Base-by-base conservation (phyloP, 2,329 filamentous ascomycete genomes). In the Berkeleyomyces rouxiae region DNA sequence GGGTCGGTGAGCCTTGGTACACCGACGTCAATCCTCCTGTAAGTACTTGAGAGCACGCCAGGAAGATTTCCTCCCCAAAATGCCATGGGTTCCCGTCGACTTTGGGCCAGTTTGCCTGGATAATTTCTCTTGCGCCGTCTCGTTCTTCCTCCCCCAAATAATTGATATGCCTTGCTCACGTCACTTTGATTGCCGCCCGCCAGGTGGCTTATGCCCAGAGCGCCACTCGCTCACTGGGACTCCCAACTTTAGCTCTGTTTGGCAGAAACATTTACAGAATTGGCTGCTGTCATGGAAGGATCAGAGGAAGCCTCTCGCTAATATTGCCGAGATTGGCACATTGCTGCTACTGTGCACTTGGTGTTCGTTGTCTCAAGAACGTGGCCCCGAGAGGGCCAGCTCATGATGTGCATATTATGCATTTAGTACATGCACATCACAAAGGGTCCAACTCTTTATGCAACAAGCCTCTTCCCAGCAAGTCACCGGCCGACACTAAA, bases 261-360 rank as follows among this genome's bases (percentile, higher is more conserved):
- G 57, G 5, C 39, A 31, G 31, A 16, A 23, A n/a, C 23, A 39
- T 36, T 36, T 31, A 36, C 47, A 31, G 23, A 36, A 13, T 47
- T 23, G 31, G 16, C 39, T 33, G 40, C 59, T 61, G 59, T 40
- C 59, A 61, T 51, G 9, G 37, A 55, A 61, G 59, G 59, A 61
- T 33, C 46, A 57, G 11, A 39, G 49, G 59, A 49, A 61, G 44
- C 16, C 42, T 47, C 58, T 59, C 58, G 58, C 42, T 59, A 59
- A 59, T n/a, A 10, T 44, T 31, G 58, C 49, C 49, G 49, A 53
- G 49, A 53, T 53, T 53, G 49, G 49, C 49, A 53, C 31, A 3
- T 36, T 13, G 31, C 7, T 23, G 23, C 23, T 23, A 23, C 23
- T 23, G 23, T 23, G 23, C 23, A 23, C 23, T 23, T 23, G 23